These are phyloP conservation scores for Penicillium verrucosum DNA, from an alignment of 2,329 filamentous ascomycete genomes.

Conservation along the genomic window DNA sequence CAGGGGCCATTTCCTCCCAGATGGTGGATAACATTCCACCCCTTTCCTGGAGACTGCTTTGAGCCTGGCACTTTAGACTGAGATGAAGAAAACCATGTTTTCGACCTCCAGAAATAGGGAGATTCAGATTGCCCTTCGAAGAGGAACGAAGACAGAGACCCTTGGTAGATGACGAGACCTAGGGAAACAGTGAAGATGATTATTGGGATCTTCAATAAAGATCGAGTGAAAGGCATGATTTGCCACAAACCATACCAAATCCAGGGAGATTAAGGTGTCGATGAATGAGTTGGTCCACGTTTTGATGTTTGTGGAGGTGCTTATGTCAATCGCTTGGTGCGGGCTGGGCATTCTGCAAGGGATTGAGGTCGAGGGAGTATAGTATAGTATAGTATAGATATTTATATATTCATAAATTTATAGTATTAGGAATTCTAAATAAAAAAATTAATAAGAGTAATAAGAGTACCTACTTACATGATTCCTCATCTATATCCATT, in stretches of 20 bases:
- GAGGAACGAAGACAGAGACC: background rate
- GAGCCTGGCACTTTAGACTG: background rate
- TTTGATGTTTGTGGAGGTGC: background rate
- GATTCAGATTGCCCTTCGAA: background rate
- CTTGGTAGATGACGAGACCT: background rate
- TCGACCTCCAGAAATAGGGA: constrained; percentile 20
- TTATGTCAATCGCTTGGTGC: background rate
- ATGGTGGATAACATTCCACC: constrained; percentile 53
- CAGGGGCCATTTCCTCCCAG: constrained; percentile 56
- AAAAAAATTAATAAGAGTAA: background rate
- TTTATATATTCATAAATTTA: background rate
- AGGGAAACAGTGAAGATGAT: background rate
- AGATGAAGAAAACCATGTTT: constrained; percentile 19
- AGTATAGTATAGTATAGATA: background rate
- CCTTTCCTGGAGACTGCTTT: constrained; percentile 2
- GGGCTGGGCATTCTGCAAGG: background rate
- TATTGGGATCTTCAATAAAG: background rate
- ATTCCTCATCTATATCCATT: background rate
- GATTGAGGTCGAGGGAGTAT: background rate
- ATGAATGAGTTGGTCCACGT: background rate
- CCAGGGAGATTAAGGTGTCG: background rate
- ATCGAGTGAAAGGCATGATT: background rate
- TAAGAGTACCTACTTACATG: background rate
- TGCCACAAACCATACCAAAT: background rate
- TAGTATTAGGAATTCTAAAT: too few species aligned